Percentiles rank a stretch among this genome's conserved stretches.
These are phyloP conservation scores for Capronia coronata DNA, from an alignment of 2,329 filamentous ascomycete species.

Conservation along the genomic window DNA sequence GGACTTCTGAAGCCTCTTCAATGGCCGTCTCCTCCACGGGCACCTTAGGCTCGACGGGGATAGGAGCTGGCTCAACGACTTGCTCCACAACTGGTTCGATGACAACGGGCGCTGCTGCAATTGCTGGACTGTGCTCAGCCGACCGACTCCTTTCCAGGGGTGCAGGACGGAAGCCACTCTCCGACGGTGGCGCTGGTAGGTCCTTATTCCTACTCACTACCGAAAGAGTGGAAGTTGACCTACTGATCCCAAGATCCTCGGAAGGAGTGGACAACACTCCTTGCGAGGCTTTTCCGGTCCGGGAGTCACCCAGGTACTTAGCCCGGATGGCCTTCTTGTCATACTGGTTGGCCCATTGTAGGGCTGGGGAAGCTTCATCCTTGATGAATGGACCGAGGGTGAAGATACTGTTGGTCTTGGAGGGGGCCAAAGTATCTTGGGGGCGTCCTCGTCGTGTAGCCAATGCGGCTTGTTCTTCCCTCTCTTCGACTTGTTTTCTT, in stretches of 20 bases:
- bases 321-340: slow-evolving; percentile 81
- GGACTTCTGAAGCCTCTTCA: slow-evolving; percentile 34
- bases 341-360: slow-evolving; percentile 96
- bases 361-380: slow-evolving; percentile 80
- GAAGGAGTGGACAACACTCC: slow-evolving; percentile 37
- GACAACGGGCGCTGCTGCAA: neutral
- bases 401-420: slow-evolving; percentile 82
- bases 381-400: slow-evolving; percentile 79
- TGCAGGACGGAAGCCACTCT: slow-evolving; percentile 4
- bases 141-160: slow-evolving; percentile 17
- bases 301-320: slow-evolving; percentile 71
- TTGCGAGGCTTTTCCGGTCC: slow-evolving; percentile 61
- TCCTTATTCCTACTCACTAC: slow-evolving; percentile 26
- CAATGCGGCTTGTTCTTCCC: slow-evolving; percentile 43
- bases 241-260: slow-evolving; percentile 34
- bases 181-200: slow-evolving; percentile 19
- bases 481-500: slow-evolving; percentile 54
- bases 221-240: slow-evolving; percentile 25
- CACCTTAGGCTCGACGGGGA: slow-evolving; percentile 29
- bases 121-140: slow-evolving; percentile 7
- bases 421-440: slow-evolving; percentile 45
- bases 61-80: slow-evolving; percentile 9
- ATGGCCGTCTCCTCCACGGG: slow-evolving; percentile 24
- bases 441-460: slow-evolving; percentile 52
- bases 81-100: neutral